Conservation (phyloP, 768 basidiomycete species). For the Coprinopsis marcescibilis region DNA sequence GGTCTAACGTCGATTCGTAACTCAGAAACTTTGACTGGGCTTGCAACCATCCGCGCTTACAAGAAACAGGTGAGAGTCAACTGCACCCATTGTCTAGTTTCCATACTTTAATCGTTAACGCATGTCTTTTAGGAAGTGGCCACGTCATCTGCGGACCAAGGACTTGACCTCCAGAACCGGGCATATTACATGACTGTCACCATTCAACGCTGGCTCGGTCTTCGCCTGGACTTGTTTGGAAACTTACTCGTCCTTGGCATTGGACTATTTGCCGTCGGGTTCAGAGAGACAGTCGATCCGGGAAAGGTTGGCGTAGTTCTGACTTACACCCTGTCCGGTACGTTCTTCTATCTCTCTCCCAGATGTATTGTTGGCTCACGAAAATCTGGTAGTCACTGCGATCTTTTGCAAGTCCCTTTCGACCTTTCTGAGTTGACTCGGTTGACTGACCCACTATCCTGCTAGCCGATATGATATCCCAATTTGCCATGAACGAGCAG, state of each 20-base stretch:
- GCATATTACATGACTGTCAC: constrained; percentile 59
- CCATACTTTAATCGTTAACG: neutral
- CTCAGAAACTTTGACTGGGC: constrained; percentile 54
- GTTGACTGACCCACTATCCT: neutral
- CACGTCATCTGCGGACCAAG: constrained; percentile 42
- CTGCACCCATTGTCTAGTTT: neutral
- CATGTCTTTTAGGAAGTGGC: constrained; percentile 43
- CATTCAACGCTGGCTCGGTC: constrained; percentile 57
- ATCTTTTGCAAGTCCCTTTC: constrained; percentile 33
- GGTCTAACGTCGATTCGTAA: neutral
- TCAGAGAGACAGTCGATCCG: constrained; percentile 33
- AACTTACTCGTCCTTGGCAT: constrained; percentile 64
- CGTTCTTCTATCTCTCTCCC: neutral
- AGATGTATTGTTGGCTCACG: neutral
- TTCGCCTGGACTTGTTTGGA: constrained; percentile 60
- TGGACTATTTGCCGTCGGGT: constrained; percentile 58
- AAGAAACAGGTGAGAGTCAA: constrained; percentile 36
- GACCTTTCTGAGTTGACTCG: neutral
- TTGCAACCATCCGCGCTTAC: constrained; percentile 58
- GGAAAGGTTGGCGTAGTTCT: constrained; percentile 7
- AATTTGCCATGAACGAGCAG: constrained; percentile 56
- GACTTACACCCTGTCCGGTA: neutral
- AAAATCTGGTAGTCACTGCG: constrained; percentile 32
- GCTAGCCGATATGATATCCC: constrained; percentile 45
- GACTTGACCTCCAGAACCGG: constrained; percentile 52